Conservation (phyloP, 306 rosid genomes). For the Rosa persica region DNA sequence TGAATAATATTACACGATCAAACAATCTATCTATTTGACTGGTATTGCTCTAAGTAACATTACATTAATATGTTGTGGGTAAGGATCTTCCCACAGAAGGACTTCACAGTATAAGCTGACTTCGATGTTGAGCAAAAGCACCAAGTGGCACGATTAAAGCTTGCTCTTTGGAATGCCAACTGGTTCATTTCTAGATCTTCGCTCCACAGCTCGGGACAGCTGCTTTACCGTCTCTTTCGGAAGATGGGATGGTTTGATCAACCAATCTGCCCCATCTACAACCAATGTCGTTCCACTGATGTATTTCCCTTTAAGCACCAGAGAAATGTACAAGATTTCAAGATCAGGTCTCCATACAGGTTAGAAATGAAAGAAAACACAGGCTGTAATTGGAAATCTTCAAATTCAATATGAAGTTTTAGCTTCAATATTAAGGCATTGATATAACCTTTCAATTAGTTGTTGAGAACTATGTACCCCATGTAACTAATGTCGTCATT, state of each 20-base stretch:
- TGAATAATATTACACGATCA: neutral
- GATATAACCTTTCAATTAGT: neutral
- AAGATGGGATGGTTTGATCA: slow-evolving; percentile 6
- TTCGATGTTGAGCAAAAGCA: neutral
- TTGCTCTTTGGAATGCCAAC: slow-evolving; percentile 19
- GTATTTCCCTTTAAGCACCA: slow-evolving; percentile 19
- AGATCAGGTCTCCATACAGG: neutral
- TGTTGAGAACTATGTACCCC: neutral
- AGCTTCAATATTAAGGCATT: neutral
- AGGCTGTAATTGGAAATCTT: neutral
- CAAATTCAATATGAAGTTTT: neutral
- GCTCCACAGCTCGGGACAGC: slow-evolving; percentile 21
- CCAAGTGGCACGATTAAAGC: neutral
- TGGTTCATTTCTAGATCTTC: slow-evolving; percentile 9
- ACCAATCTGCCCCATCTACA: slow-evolving; percentile 17
- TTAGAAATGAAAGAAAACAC: neutral
- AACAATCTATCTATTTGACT: neutral
- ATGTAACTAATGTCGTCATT: neutral
- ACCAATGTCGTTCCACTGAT: slow-evolving; percentile 26
- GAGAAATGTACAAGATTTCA: neutral
- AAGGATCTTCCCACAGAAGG: neutral
- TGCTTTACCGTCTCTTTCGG: slow-evolving; percentile 18
- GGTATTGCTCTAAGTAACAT: neutral
- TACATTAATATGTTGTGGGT: neutral
- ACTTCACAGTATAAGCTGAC: neutral